Evolutionary conservation across 2,329 filamentous ascomycete genomes (phyloP), one percentile per base, ranked within the genome.

Genomic region (Alternaria infectoria): DNA sequence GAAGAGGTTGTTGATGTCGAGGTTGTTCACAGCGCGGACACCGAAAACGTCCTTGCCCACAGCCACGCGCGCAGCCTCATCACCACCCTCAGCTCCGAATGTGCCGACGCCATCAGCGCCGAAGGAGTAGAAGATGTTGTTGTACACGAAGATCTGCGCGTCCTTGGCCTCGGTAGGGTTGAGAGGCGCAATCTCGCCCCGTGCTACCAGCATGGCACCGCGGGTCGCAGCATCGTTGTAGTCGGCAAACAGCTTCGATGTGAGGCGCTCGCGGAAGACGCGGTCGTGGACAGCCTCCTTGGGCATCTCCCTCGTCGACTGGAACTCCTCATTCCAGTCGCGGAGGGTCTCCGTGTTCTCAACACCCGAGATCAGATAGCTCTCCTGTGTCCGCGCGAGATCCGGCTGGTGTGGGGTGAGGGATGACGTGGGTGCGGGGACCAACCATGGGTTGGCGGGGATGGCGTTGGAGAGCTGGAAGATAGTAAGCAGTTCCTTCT

Each of bases 111-210:
- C 96, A 79, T 99, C 96, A 47, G 96, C 95, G 66, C 96, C 96
- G 73, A 97, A 98, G 1, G 96, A 98, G 85, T 97, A 99, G 85
- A 99, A 99, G 70, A 99, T 93, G 82, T 99, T 99, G 86, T 98
- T 98, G 85, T 98, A 97, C 23, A 99, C 95, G 75, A 97, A 99
- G 69, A 99, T 99, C 80, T 99, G 96, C 5, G 96, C 96, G 79
- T 99, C 95, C 70, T 87, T 89, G 67, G 87, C 90, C 82, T 99
- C 96, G 0, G 95, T 98, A 7, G 96, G 96, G 83, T 99, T 99
- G 58, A 99, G 83, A 7, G 96, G 93, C 19, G 93, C 90, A 67
- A 99, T 91, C 80, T 99, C 96, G 57, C 96, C 96, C 61, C 93
- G 88, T 23, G 94, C 95, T 57, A 99, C 95, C 70, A 98, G 85